Evolutionary conservation across 768 basidiomycete genomes (phyloP).

Genomic region (Suillus occidentalis): DNA sequence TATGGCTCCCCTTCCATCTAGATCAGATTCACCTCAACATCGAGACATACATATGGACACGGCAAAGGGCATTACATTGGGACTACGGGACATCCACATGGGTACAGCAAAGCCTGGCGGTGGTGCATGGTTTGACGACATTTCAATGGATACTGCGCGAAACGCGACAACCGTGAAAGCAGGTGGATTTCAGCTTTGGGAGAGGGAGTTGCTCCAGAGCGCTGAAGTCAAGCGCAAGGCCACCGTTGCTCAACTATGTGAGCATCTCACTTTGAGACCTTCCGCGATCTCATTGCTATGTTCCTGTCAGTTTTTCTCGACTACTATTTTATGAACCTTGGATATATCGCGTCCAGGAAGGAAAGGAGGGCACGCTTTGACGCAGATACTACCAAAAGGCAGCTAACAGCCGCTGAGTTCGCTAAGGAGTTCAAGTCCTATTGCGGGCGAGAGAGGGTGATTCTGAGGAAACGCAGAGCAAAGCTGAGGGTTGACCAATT

Average conservation of each 20-base stretch:
- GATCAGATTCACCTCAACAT: conserved; percentile 23
- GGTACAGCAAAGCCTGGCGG: conserved; percentile 55
- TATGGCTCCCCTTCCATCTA: not conserved
- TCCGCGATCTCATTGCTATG: conserved; percentile 9
- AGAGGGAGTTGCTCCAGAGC: conserved; percentile 80
- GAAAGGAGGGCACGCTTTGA: conserved; percentile 84
- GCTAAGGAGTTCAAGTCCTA: conserved; percentile 89
- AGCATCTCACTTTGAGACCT: conserved; percentile 29
- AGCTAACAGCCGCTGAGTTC: conserved; percentile 54
- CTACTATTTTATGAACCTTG: conserved; percentile 95
- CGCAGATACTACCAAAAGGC: conserved; percentile 71
- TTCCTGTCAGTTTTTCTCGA: conserved; percentile 80
- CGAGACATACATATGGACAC: conserved; percentile 81
- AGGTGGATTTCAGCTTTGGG: conserved; percentile 68
- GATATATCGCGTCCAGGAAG: conserved; percentile 85
- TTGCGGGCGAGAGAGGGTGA: conserved; percentile 88
- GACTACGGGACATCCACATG: conserved; percentile 59
- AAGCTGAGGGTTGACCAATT: conserved; percentile 95
- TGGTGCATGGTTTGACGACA: conserved; percentile 47
- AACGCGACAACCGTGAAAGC: conserved; percentile 51
- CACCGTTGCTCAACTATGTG: conserved; percentile 95
- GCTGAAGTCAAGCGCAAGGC: conserved; percentile 92
- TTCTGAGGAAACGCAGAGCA: conserved; percentile 88
- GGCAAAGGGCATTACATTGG: conserved; percentile 55
- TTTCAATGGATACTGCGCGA: conserved; percentile 57